Evolutionary conservation across 495 filamentous ascomycete genomes (phyloP).

Genomic region (Tuber borchii): DNA sequence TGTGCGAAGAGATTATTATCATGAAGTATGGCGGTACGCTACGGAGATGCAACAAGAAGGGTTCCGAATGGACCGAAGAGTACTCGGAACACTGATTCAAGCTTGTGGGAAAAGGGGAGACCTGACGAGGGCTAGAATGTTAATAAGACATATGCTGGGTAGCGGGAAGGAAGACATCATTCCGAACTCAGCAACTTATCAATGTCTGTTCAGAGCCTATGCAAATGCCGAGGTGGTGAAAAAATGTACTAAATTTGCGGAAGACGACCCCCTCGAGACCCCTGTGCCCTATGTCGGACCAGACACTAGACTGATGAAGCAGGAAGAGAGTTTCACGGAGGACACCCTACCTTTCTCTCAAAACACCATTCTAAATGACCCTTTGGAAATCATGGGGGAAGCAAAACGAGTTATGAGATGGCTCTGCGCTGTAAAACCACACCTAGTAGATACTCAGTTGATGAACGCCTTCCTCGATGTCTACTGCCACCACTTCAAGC

Average conservation of each 20-base stretch:
- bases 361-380: slow-evolving; percentile 24
- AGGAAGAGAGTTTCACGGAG: slow-evolving; percentile 18
- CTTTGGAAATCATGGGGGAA: slow-evolving; percentile 34
- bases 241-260: slow-evolving; percentile 6
- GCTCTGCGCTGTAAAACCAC: slow-evolving; percentile 21
- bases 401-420: slow-evolving; percentile 29
- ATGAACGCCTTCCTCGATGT: slow-evolving; percentile 40
- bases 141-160: slow-evolving; percentile 39
- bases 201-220: slow-evolving; percentile 37
- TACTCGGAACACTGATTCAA: slow-evolving; percentile 35
- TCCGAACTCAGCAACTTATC: slow-evolving; percentile 36
- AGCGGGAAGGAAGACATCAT: slow-evolving; percentile 18
- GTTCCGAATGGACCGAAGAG: slow-evolving; percentile 18
- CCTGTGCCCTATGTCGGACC: slow-evolving; percentile 13
- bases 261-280: background rate
- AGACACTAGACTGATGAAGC: slow-evolving; percentile 16
- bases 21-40: slow-evolving; percentile 38
- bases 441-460: slow-evolving; percentile 33
- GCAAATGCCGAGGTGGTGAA: slow-evolving; percentile 16
- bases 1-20: slow-evolving; percentile 39
- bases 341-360: slow-evolving; percentile 35
- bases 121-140: slow-evolving; percentile 37
- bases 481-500: background rate
- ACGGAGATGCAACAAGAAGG: slow-evolving; percentile 35
- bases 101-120: slow-evolving; percentile 39